Conservation (phyloP, 2,329 filamentous ascomycete species). For the Fusarium sp. region DNA sequence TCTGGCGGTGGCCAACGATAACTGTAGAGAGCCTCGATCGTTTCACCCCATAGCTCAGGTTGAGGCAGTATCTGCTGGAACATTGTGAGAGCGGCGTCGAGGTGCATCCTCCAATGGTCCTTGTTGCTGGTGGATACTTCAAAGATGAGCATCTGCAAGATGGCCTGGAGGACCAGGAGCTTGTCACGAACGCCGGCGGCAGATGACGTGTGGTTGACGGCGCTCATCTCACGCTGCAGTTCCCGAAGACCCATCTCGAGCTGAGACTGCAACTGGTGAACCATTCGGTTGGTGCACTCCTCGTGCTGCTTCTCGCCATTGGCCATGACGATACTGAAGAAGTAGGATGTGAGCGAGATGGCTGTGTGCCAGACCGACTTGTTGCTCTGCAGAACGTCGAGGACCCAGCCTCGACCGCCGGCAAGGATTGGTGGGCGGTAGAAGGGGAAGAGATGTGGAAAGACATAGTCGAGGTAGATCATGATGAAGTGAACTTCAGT, state of each 20-base stretch:
- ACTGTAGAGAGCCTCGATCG: slow-evolving; percentile 46
- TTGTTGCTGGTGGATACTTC: slow-evolving; percentile 59
- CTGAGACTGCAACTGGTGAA: slow-evolving; percentile 55
- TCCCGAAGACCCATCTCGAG: slow-evolving; percentile 57
- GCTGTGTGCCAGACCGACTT: slow-evolving; percentile 67
- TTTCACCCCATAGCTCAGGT: slow-evolving; percentile 51
- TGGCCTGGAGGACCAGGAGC: slow-evolving; percentile 59
- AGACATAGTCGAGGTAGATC: slow-evolving; percentile 70
- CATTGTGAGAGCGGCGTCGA: slow-evolving; percentile 60
- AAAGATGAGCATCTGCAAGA: slow-evolving; percentile 65
- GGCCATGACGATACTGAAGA: slow-evolving; percentile 60
- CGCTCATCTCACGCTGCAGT: slow-evolving; percentile 55
- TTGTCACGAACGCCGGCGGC: slow-evolving; percentile 46
- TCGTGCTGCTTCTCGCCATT: slow-evolving; percentile 46
- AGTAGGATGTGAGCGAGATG: slow-evolving; percentile 67
- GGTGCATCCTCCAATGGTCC: slow-evolving; percentile 62
- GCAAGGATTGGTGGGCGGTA: slow-evolving; percentile 66
- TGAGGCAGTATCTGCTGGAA: slow-evolving; percentile 58
- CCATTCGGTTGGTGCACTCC: slow-evolving; percentile 50
- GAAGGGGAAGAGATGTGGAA: slow-evolving; percentile 72
- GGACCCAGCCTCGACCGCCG: slow-evolving; percentile 70
- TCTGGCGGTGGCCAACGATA: slow-evolving; percentile 49
- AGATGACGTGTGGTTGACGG: slow-evolving; percentile 47
- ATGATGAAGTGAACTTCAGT: slow-evolving; percentile 59
- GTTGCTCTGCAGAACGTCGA: slow-evolving; percentile 66